phyloP scores from a whole-genome alignment of 257 asterid genomes.

The Solanum ossicruentum region DNA sequence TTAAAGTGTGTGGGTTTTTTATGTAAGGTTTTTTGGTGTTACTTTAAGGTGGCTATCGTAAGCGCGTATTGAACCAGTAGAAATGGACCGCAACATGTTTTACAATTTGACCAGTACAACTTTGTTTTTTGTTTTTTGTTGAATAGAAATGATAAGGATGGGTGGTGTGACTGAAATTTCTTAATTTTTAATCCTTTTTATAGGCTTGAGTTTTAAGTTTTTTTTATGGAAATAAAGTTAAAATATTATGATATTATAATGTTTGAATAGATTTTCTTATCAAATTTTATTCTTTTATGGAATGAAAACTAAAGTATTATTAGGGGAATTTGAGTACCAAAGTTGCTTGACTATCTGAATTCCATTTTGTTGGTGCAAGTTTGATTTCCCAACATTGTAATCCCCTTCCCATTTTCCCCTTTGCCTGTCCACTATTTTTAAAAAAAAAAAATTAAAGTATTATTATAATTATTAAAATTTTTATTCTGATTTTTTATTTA shows the following conservation, averaged over 20 bases:
- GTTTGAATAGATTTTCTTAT: too few species aligned
- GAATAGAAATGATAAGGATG: neutral
- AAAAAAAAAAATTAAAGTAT: neutral
- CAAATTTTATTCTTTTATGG: neutral
- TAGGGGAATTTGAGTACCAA: too few species aligned
- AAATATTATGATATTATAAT: too few species aligned
- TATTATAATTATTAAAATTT: too few species aligned
- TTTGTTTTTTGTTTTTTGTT: too few species aligned
- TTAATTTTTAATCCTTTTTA: neutral
- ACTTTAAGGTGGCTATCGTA: neutral
- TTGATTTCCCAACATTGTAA: too few species aligned
- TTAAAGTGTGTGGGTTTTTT: neutral
- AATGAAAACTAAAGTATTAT: neutral
- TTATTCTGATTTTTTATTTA: too few species aligned
- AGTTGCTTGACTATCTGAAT: too few species aligned
- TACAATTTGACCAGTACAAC: neutral
- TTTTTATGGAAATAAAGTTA: too few species aligned
- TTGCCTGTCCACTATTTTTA: too few species aligned
- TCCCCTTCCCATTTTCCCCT: too few species aligned
- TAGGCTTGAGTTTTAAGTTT: neutral
- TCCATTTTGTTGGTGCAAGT: too few species aligned
- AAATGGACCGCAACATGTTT: neutral
- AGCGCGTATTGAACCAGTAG: neutral
- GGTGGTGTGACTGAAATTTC: fast-evolving
- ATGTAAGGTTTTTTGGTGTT: neutral